Base-by-base conservation (phyloP, 2,329 filamentous ascomycete species). In the Furcasterigmium sp. region DNA sequence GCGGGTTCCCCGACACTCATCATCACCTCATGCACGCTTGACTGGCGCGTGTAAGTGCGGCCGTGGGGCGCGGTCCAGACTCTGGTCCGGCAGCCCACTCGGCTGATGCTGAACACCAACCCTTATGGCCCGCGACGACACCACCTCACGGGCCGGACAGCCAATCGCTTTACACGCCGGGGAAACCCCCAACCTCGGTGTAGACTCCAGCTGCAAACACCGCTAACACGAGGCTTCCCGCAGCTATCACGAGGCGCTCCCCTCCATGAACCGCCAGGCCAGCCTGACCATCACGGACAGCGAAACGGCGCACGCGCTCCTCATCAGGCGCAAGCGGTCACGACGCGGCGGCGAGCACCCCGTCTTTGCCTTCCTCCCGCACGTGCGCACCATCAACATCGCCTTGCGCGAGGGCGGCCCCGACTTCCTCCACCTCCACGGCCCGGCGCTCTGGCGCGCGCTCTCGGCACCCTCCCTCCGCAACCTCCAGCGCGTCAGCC, bases 391-490 rank as follows among this genome's bases (percentile, higher is more conserved):
- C 39, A 29, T 50, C 46, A 50, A 50, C 39, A 44, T 50, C 34
- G 43, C 48, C 26, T 43, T 50, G 20, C 46, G 48, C 32, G 34
- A 40, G 15, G 48, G 46, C 43, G 46, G 40, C 26, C 43, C 46
- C 21, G 48, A 44, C 37, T 50, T 41, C 26, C 48, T 50, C 10
- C 44, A 48, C 26, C 35, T 48, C 41, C 41, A 48, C 39, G 39
- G 43, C 28, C 17, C 32, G 19, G 21, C 15, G 14, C 5, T 48
- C 21, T 50, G 48, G 48, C 20, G 36, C 32, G 34, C 37, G 7
- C 36, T 50, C 39, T 17, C 41, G 14, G 43, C 41, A n/a, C 19
- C 5, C 2, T 23, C 39, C 2, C 39, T 42, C 23, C 28, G 30
- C 9, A 17, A 21, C 18, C 21, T 35, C 2, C 29, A 30, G n/a